Conservation (phyloP, 805 yeast genomes). For the Kazachstania viticola region DNA sequence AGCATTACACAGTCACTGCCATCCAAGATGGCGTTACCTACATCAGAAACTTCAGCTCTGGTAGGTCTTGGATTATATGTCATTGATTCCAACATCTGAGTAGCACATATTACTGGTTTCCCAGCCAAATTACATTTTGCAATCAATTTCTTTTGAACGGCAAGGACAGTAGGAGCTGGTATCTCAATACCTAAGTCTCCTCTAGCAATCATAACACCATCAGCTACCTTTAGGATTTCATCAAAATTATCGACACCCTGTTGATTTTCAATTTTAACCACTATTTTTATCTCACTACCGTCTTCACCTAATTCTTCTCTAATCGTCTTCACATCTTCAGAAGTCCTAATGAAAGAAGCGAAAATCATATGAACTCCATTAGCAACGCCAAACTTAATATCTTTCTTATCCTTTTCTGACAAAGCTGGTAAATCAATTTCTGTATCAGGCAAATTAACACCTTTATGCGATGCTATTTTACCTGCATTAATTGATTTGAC, state of each 20-base stretch:
- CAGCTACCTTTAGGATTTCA: conserved; percentile 86
- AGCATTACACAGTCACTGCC: conserved; percentile 99
- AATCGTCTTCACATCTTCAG: conserved; percentile 78
- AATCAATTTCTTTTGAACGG: conserved; percentile 96
- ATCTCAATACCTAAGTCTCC: conserved; percentile 99
- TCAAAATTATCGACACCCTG: conserved; percentile 99
- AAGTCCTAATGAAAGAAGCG: conserved; percentile 96
- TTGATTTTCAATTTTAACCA: conserved; percentile 96
- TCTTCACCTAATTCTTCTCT: conserved; percentile 94
- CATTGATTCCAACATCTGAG: conserved; percentile 99
- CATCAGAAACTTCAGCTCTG: conserved; percentile 98
- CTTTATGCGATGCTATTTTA: conserved; percentile 93
- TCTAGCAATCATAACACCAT: conserved; percentile 99
- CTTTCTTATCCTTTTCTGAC: conserved; percentile 90
- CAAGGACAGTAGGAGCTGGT: conserved; percentile 97
- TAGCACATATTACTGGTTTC: conserved; percentile 98
- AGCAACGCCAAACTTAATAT: conserved; percentile 89
- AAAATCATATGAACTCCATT: conserved; percentile 96
- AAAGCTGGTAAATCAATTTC: conserved; percentile 98
- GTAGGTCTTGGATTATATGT: conserved; percentile 99
- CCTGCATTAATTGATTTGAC: conserved; percentile 90
- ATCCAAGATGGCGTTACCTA: conserved; percentile 96
- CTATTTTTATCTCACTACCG: conserved; percentile 92
- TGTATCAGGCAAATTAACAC: conserved; percentile 97
- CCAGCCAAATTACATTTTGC: conserved; percentile 99